Base-by-base conservation (phyloP, 306 rosid species). In the Begonia loranthoides region DNA sequence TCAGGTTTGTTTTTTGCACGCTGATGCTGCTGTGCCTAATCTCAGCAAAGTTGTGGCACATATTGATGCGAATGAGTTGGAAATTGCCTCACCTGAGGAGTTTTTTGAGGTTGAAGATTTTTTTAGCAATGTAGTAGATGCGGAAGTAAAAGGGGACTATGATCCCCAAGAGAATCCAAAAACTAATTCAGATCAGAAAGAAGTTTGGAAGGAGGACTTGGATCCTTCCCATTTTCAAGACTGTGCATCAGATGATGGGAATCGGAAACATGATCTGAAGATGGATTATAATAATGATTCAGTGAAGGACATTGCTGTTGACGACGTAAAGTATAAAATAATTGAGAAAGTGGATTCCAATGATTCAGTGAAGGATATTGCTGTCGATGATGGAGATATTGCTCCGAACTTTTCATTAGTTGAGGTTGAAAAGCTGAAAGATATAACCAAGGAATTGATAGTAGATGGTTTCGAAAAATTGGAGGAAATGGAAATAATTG, bases 51-150 rank as follows among this genome's bases (percentile, higher is more conserved):
- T 66, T 43, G 64, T 57, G 24, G 84, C 55, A 53, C 67, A 52
- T 55, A 77, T 80, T 64, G 88, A 86, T 67, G 70, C 71, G 67
- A 80, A 74, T 50, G 96, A 83, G 70, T 40, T 73, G 11, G 99
- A 79, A 62, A 66, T 64, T 72, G 83, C 83, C 66, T 83, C 96
- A n/a, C 94, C 99, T 13, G 99, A 92, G 62, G 94, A 92, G 59
- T 92, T 92, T 72, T 92, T 74, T 63, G 96, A 92, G 82, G 96
- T 86, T 52, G 99, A 92, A 70, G 99, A 92, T 71, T 76, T 83
- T 61, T 92, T 92, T 75, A 86, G 94, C 73, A 86, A 60, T 78
- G 81, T 43, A 52, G 67, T 77, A 48, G 99, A 92, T 61, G 74
- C 57, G 43, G 95, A 82, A 78, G 72, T 64, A 41, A 90, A 71